Conservation (phyloP, 2,329 filamentous ascomycete species). For the Cordyceps militaris region DNA sequence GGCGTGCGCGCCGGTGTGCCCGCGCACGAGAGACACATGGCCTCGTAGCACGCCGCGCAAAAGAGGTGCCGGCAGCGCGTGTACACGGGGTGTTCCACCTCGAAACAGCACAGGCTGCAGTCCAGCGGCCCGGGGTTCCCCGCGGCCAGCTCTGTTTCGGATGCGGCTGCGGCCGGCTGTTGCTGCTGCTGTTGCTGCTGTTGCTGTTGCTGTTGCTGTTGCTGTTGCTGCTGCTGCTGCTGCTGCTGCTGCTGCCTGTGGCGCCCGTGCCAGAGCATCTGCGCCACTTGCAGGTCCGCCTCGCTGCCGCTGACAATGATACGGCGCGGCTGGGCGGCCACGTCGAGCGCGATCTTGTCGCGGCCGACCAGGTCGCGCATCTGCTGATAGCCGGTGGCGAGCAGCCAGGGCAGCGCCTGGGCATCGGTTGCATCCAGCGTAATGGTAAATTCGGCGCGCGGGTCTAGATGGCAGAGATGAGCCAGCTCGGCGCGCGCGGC, state of each 20-base stretch:
- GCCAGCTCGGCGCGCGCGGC: not conserved
- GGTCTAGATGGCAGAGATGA: not conserved
- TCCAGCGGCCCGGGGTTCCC: not conserved
- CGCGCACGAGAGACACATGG: slow-evolving; percentile 10
- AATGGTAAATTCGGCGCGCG: slow-evolving; percentile 1
- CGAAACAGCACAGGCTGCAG: not conserved
- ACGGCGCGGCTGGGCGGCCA: not conserved
- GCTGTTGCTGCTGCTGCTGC: not conserved
- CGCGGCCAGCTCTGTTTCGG: too few relatives aligned
- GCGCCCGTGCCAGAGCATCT: not conserved
- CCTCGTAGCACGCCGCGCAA: slow-evolving; percentile 6
- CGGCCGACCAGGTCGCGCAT: not conserved
- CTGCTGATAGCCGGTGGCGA: not conserved
- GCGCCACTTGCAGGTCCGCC: not conserved
- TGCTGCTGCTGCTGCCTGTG: not conserved
- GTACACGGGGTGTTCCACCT: not conserved
- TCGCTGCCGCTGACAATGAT: slow-evolving; percentile 5
- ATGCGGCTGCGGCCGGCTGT: not conserved
- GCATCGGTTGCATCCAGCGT: not conserved
- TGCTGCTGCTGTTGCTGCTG: not conserved
- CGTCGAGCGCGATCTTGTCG: slow-evolving; percentile 11
- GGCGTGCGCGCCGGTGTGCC: not conserved
- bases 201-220: not conserved
- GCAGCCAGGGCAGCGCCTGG: not conserved
- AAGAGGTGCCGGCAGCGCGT: slow-evolving; percentile 8